Conservation (phyloP, 495 filamentous ascomycete species). For the Penicillium macrosclerotiorum region DNA sequence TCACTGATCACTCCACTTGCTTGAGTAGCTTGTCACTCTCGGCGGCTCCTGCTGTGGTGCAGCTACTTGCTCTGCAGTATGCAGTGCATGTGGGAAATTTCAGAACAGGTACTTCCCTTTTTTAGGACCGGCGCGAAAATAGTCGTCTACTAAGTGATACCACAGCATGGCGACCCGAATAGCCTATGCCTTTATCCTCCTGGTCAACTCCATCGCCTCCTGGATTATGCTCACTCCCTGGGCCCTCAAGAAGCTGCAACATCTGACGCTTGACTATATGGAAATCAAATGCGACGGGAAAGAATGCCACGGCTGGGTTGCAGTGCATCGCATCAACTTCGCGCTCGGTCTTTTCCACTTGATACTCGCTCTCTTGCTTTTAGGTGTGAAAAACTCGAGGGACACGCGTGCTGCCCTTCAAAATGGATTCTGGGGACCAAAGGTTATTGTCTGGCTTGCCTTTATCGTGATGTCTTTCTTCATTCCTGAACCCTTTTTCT, state of each 20-base stretch:
- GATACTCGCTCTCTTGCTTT: conserved; percentile 73
- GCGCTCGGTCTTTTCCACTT: conserved; percentile 92
- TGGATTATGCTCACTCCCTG: conserved; percentile 99
- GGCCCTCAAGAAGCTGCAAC: conserved; percentile 92
- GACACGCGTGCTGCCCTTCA: conserved; percentile 85
- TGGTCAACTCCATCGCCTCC: conserved; percentile 92
- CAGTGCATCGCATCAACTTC: conserved; percentile 96
- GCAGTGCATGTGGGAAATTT: conserved; percentile 93
- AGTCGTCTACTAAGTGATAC: conserved; percentile 11
- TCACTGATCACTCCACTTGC: conserved; percentile 10
- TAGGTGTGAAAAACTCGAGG: conserved; percentile 85
- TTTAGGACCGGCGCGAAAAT: conserved; percentile 1
- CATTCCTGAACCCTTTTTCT: conserved; percentile 93
- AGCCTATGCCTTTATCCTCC: conserved; percentile 92
- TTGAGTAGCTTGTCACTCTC: conserved; percentile 67
- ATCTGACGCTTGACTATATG: conserved; percentile 91
- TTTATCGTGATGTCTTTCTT: conserved; percentile 91
- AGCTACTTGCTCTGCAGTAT: conserved; percentile 91
- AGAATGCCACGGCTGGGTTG: conserved; percentile 91
- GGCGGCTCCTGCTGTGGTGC: conserved; percentile 89
- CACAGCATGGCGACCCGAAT: conserved; percentile 93
- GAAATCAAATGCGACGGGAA: conserved; percentile 87
- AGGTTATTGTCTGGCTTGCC: conserved; percentile 79
- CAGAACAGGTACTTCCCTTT: conserved; percentile 70
- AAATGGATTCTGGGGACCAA: conserved; percentile 92